Evolutionary conservation across 1,139 yeast species (phyloP).

Genomic region (Magnusiomyces magnusii): DNA sequence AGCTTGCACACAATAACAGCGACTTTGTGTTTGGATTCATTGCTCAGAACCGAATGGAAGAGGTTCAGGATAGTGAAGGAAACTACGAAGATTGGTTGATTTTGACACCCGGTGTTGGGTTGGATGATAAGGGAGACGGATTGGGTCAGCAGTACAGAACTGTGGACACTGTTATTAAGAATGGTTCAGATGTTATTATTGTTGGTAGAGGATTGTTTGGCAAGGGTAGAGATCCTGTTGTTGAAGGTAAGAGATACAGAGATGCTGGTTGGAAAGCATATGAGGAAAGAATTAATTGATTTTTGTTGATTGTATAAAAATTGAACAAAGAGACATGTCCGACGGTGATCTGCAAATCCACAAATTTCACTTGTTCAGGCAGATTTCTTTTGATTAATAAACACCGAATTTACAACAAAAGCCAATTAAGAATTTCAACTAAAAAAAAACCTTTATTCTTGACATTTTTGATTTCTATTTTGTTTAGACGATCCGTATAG

Average conservation of each 20-base stretch:
- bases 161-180: constrained; percentile 70
- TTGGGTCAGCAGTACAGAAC: constrained; percentile 96
- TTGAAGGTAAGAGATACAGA: constrained; percentile 82
- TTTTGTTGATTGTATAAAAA: too few species aligned
- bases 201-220: constrained; percentile 97
- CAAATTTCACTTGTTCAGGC: neutral
- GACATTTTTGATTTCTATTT: too few species aligned
- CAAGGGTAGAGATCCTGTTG: constrained; percentile 86
- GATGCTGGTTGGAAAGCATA: constrained; percentile 95
- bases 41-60: constrained; percentile 87
- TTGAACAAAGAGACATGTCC: too few species aligned
- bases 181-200: constrained; percentile 89
- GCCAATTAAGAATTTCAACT: neutral
- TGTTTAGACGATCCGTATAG: too few species aligned
- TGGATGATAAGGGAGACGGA: constrained; percentile 95
- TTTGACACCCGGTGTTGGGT: constrained; percentile 98
- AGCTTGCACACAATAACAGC: constrained; percentile 78
- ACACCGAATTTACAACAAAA: neutral
- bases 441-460: too few species aligned
- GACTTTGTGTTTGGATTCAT: constrained; percentile 95
- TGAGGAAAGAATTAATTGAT: constrained; percentile 3
- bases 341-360: too few species aligned
- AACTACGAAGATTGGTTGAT: constrained; percentile 75
- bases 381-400: neutral
- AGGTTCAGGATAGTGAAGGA: constrained; percentile 31